Base-by-base conservation (phyloP, 768 basidiomycete species). In the Mycena indigotica region DNA sequence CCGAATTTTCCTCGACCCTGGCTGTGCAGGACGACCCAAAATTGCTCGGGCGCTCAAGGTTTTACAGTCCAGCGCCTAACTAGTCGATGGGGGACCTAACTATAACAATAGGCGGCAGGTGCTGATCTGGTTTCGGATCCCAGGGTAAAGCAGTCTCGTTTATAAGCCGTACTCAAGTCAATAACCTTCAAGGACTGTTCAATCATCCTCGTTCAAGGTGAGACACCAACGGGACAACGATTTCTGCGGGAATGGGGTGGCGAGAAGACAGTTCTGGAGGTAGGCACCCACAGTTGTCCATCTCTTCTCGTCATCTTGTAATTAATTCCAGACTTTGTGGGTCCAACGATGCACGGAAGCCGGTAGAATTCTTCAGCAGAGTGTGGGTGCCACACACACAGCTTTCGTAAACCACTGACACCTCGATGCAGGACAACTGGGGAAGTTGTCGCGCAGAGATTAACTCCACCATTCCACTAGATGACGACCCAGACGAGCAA, bases 231-330 rank as follows among this genome's bases (percentile, higher is more conserved):
- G 39, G 87, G 87, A 25, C 73, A 75, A 64, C 75, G 77, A 17
- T 81, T 87, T 63, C 77, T 88, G 56, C 78, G 81, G 35, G 80
- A 83, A 19, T 88, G 85, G 85, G 75, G 79, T 5, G 66, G 69
- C 23, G 84, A 86, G 45, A 74, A 76, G 58, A 66, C 68, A 0
- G 72, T 81, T 2, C 72, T 82, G 15, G 72, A 76, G 29, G 62
- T 63, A 19, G 13, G 15, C 3, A 25, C 40, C 19, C 46, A 48
- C 46, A 48, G 6, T 50, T 2, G 25, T 48, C 25, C 35, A 10
- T 3, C 49, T n/a, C 19, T 46, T 25, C 32, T 13, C 8, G 19
- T 25, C 45, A 26, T 66, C 70, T 58, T 87, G 84, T 67, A 75
- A 80, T 1, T 79, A 87, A 10, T 72, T 88, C 53, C 73, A 81